These are phyloP conservation scores for Aspergillus sp. DNA, from an alignment of 2,329 filamentous ascomycete genomes.

Conservation along the genomic window DNA sequence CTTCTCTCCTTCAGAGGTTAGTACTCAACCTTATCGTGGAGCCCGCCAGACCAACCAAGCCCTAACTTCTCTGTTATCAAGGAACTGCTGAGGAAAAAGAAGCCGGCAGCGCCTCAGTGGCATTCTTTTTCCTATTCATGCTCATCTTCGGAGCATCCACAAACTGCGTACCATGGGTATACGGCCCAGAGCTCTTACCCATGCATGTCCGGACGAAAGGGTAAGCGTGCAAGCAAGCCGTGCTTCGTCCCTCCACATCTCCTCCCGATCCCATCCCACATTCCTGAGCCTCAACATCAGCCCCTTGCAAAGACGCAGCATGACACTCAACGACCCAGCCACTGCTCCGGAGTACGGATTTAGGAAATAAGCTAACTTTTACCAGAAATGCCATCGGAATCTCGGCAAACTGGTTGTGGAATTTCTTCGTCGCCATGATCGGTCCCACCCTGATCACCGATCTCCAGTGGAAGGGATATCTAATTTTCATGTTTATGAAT, in stretches of 20 bases:
- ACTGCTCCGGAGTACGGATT: background rate
- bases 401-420: slow-evolving; percentile 52
- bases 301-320: background rate
- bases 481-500: slow-evolving; percentile 38
- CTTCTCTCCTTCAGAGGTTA: slow-evolving; percentile 45
- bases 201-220: slow-evolving; percentile 52
- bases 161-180: slow-evolving; percentile 53
- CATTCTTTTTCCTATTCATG: slow-evolving; percentile 52
- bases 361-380: slow-evolving; percentile 2
- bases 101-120: slow-evolving; percentile 48
- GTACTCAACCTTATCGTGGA: background rate
- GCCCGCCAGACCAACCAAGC: background rate
- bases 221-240: slow-evolving; percentile 22
- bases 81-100: slow-evolving; percentile 34
- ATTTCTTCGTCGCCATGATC: slow-evolving; percentile 47
- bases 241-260: background rate
- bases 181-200: slow-evolving; percentile 52
- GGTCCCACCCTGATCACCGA: slow-evolving; percentile 33
- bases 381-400: slow-evolving; percentile 45
- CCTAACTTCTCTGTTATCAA: slow-evolving; percentile 6
- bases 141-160: slow-evolving; percentile 45
- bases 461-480: slow-evolving; percentile 35
- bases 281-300: slow-evolving; percentile 3
- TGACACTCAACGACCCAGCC: background rate
- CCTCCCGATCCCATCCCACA: background rate